Percentiles rank a stretch among this genome's conserved stretches.
These are phyloP conservation scores for Cantharellus anzutake DNA, from an alignment of 768 basidiomycete genomes.

Conservation along the genomic window DNA sequence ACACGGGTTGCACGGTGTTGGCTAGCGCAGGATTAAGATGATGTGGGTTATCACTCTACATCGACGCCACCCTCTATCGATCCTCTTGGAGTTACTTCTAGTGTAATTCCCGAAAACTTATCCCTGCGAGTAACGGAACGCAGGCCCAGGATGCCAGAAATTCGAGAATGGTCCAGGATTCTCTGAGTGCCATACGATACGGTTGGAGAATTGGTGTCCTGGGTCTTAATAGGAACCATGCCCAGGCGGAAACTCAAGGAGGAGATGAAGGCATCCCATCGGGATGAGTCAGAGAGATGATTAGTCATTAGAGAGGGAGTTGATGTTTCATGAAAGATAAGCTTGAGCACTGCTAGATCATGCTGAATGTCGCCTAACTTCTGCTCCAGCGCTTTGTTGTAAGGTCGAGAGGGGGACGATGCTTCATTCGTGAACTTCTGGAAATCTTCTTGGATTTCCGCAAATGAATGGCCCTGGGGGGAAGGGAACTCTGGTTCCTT, in stretches of 20 bases:
- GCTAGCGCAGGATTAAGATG: too few species aligned
- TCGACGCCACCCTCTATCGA: too few species aligned
- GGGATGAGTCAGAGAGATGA: too few species aligned
- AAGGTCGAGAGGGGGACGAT: neutral
- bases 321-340: constrained; percentile 29
- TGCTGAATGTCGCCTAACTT: constrained; percentile 61
- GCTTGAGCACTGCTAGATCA: constrained; percentile 54
- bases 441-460: constrained; percentile 30
- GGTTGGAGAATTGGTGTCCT: constrained; percentile 12
- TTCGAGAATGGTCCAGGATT: neutral
- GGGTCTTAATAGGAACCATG: neutral
- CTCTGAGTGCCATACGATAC: constrained; percentile 13
- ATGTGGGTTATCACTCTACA: too few species aligned
- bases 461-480: constrained; percentile 26
- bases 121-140: too few species aligned
- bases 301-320: too few species aligned
- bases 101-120: too few species aligned
- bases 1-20: too few species aligned
- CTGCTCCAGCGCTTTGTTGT: constrained; percentile 20
- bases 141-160: too few species aligned
- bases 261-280: too few species aligned
- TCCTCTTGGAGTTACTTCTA: too few species aligned
- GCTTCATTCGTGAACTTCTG: constrained; percentile 23
- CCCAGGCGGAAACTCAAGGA: too few species aligned
- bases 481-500: neutral